phyloP scores from a whole-genome alignment of 2,329 filamentous ascomycete genomes.

The Colletotrichum phormii region DNA sequence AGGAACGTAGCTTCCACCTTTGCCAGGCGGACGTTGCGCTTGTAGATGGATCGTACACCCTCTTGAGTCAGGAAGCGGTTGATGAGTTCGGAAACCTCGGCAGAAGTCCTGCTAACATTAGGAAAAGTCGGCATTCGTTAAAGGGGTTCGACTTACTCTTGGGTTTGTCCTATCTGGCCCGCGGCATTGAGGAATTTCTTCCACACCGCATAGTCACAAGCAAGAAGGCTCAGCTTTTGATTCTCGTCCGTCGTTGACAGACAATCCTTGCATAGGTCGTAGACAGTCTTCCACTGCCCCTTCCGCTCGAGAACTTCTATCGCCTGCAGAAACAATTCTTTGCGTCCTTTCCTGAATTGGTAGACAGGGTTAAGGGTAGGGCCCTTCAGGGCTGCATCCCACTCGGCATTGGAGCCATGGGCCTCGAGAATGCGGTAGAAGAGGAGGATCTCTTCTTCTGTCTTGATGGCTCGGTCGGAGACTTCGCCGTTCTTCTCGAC shows the following conservation, averaged over 20 bases:
- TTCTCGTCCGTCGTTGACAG: conserved; percentile 52
- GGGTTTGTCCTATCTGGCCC: conserved; percentile 43
- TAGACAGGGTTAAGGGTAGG: conserved; percentile 54
- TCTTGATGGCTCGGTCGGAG: conserved; percentile 50
- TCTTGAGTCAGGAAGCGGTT: conserved; percentile 24
- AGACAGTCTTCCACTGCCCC: conserved; percentile 56
- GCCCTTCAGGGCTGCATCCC: conserved; percentile 52
- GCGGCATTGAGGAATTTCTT: conserved; percentile 53
- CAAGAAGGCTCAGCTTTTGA: conserved; percentile 53
- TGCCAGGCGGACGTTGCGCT: conserved; percentile 52
- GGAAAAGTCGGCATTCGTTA: neutral
- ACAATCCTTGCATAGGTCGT: conserved; percentile 56
- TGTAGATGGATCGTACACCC: conserved; percentile 49
- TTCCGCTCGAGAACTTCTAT: conserved; percentile 51
- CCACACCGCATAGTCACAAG: conserved; percentile 58
- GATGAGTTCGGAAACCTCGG: conserved; percentile 30
- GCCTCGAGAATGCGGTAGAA: conserved; percentile 60
- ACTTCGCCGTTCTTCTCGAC: conserved; percentile 16
- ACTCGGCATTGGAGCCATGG: conserved; percentile 56
- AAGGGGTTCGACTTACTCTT: conserved; percentile 46
- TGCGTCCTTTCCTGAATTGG: conserved; percentile 59
- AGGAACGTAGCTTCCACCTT: conserved; percentile 52
- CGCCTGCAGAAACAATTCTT: conserved; percentile 58
- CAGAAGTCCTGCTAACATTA: neutral
- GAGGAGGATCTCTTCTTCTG: conserved; percentile 63